These are phyloP conservation scores for Panicum miliaceum DNA, from an alignment of 176 grass and related monocot genomes.

Conservation along the genomic window DNA sequence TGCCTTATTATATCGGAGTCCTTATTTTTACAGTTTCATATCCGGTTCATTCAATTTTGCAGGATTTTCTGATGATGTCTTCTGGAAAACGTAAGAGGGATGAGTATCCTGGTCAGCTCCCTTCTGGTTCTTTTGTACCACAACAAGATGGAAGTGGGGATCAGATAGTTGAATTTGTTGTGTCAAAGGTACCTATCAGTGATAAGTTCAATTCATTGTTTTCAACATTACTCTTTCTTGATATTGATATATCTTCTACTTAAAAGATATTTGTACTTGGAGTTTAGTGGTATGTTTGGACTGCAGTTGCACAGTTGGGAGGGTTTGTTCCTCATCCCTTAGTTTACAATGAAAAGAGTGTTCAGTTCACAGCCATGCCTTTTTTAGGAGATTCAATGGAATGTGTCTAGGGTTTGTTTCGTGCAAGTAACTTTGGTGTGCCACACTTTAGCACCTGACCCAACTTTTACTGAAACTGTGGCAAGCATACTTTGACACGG, in stretches of 20 bases:
- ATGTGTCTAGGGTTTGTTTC: not conserved
- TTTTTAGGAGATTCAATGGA: not conserved
- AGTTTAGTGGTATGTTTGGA: not conserved
- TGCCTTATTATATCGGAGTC: not conserved
- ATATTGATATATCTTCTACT: not conserved
- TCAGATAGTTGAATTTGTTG: slow-evolving; percentile 66
- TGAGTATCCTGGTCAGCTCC: slow-evolving; percentile 72
- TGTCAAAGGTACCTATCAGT: slow-evolving; percentile 46
- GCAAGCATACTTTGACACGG: not conserved
- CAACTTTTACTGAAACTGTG: not conserved
- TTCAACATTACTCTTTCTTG: slow-evolving; percentile 16
- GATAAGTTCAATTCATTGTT: slow-evolving; percentile 3
- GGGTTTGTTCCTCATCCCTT: not conserved
- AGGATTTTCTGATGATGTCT: slow-evolving; percentile 84
- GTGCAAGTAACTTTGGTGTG: not conserved
- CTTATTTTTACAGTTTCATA: slow-evolving; percentile 14
- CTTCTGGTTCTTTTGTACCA: slow-evolving; percentile 83
- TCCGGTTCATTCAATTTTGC: slow-evolving; percentile 33
- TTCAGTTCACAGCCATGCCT: not conserved
- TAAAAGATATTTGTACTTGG: not conserved
- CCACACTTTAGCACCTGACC: not conserved
- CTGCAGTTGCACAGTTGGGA: not conserved
- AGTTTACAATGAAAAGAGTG: not conserved
- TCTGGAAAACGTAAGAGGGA: slow-evolving; percentile 98
- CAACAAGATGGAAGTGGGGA: slow-evolving; percentile 95